Evolutionary conservation across 2,329 filamentous ascomycete species (phyloP).

Genomic region (Pyrenophora teres): DNA sequence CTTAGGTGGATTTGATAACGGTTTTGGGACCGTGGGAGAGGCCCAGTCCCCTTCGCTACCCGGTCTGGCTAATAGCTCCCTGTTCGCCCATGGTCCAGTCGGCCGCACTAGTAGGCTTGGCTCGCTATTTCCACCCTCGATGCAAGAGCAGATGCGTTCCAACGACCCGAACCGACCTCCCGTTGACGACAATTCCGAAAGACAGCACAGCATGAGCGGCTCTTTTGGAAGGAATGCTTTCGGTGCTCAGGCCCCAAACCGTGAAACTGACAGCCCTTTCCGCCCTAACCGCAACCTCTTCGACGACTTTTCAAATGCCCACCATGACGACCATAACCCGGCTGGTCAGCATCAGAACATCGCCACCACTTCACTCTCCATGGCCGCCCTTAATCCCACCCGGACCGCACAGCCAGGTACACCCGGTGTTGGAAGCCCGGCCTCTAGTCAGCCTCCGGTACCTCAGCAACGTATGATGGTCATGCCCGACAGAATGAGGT

Average conservation of each 20-base stretch:
- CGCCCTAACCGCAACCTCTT: slow-evolving; percentile 45
- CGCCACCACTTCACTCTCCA: slow-evolving; percentile 39
- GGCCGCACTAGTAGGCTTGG: slow-evolving; percentile 81
- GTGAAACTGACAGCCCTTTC: slow-evolving; percentile 50
- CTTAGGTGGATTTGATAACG: slow-evolving; percentile 56
- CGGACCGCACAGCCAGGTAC: slow-evolving; percentile 41
- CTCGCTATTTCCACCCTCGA: slow-evolving; percentile 82
- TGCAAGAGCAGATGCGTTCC: slow-evolving; percentile 87
- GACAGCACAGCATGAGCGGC: slow-evolving; percentile 59
- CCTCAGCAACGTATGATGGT: slow-evolving; percentile 87
- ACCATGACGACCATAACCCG: slow-evolving; percentile 34
- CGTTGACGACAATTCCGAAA: slow-evolving; percentile 62
- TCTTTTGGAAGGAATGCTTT: slow-evolving; percentile 69
- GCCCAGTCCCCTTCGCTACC: slow-evolving; percentile 75
- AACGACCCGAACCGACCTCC: slow-evolving; percentile 51
- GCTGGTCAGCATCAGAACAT: slow-evolving; percentile 27
- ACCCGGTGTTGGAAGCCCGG: slow-evolving; percentile 53
- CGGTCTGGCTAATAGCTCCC: slow-evolving; percentile 63
- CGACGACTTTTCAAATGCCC: slow-evolving; percentile 44
- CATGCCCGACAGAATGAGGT: slow-evolving; percentile 98
- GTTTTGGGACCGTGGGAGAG: slow-evolving; percentile 78
- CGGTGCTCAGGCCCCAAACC: slow-evolving; percentile 43
- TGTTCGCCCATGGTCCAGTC: slow-evolving; percentile 71
- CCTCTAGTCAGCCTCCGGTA: slow-evolving; percentile 69
- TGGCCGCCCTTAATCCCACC: slow-evolving; percentile 40